Conservation (phyloP, 2,329 filamentous ascomycete species). For the Capronia americana region DNA sequence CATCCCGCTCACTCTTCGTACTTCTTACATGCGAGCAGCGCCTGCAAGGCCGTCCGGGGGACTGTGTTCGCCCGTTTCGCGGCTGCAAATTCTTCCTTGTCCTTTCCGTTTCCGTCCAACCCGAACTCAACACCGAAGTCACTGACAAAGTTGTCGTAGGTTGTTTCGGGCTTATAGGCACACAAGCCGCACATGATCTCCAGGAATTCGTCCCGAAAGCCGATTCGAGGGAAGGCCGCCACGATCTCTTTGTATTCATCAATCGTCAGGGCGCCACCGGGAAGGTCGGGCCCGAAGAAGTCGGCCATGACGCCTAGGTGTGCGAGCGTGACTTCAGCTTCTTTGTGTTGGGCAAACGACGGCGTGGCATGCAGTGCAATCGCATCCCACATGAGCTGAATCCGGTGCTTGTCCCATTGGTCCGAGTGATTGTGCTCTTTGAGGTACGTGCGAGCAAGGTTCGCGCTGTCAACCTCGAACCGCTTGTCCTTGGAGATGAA, state of each 20-base stretch:
- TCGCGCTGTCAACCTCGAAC: constrained; percentile 60
- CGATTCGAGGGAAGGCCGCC: constrained; percentile 44
- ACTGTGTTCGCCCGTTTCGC: constrained; percentile 11
- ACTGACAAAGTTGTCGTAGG: constrained; percentile 46
- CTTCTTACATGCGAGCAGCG: constrained; percentile 24
- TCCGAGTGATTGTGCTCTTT: not conserved
- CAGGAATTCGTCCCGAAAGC: constrained; percentile 45
- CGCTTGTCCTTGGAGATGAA: constrained; percentile 54
- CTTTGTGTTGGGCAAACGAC: constrained; percentile 39
- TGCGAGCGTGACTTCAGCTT: constrained; percentile 36
- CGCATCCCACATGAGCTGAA: constrained; percentile 58
- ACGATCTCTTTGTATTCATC: constrained; percentile 45
- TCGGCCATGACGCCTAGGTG: constrained; percentile 35
- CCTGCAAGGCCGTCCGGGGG: constrained; percentile 2
- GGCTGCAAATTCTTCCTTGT: constrained; percentile 27
- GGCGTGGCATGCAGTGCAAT: constrained; percentile 50
- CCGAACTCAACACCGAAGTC: constrained; percentile 43
- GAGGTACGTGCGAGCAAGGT: constrained; percentile 51
- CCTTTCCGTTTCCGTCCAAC: constrained; percentile 25
- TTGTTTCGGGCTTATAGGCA: constrained; percentile 46
- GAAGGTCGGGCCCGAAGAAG: constrained; percentile 33
- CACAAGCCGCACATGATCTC: constrained; percentile 46
- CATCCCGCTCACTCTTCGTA: constrained; percentile 10
- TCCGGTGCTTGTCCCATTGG: constrained; percentile 49
- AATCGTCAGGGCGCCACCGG: constrained; percentile 39